phyloP scores from a whole-genome alignment of 108 stramenopile genomes.

The Stephanodiscus triporus region DNA sequence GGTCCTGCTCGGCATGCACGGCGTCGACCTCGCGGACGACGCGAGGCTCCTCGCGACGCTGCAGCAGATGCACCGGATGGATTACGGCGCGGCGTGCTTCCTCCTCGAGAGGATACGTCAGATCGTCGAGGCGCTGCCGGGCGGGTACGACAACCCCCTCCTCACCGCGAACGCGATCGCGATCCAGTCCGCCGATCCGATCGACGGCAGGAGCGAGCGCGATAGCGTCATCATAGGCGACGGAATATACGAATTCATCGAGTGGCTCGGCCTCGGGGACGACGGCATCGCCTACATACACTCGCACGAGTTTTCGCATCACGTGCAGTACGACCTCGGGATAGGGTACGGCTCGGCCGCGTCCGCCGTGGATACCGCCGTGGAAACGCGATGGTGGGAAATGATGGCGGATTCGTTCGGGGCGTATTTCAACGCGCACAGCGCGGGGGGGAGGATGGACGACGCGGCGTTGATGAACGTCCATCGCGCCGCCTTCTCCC shows the following conservation, averaged over 20 bases:
- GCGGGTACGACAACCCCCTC: slow-evolving; percentile 32
- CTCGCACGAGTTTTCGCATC: slow-evolving; percentile 44
- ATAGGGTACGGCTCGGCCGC: background rate
- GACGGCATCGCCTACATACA: slow-evolving; percentile 34
- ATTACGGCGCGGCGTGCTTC: slow-evolving; percentile 17
- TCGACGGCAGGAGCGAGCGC: too few relatives aligned
- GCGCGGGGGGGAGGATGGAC: slow-evolving; percentile 25
- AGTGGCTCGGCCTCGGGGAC: background rate
- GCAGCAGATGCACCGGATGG: slow-evolving; percentile 11
- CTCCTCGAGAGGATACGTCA: background rate
- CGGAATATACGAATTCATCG: slow-evolving; percentile 28
- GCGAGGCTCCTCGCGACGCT: slow-evolving; percentile 30
- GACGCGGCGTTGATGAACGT: slow-evolving; percentile 13
- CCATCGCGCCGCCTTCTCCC: slow-evolving; percentile 23
- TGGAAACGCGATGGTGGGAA: slow-evolving; percentile 28
- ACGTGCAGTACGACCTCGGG: slow-evolving; percentile 26
- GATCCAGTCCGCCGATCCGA: too few relatives aligned
- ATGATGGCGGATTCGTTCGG: slow-evolving; percentile 47
- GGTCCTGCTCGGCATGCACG: slow-evolving; percentile 25
- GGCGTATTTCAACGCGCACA: slow-evolving; percentile 35
- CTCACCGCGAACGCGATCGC: slow-evolving; percentile 42
- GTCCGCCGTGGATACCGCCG: slow-evolving; percentile 1
- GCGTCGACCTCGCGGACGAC: slow-evolving; percentile 17
- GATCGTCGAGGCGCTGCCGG: slow-evolving; percentile 15
- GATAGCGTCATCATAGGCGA: slow-evolving; percentile 36